Evolutionary conservation across 495 filamentous ascomycete species (phyloP).

Genomic region (Physcia stellaris): DNA sequence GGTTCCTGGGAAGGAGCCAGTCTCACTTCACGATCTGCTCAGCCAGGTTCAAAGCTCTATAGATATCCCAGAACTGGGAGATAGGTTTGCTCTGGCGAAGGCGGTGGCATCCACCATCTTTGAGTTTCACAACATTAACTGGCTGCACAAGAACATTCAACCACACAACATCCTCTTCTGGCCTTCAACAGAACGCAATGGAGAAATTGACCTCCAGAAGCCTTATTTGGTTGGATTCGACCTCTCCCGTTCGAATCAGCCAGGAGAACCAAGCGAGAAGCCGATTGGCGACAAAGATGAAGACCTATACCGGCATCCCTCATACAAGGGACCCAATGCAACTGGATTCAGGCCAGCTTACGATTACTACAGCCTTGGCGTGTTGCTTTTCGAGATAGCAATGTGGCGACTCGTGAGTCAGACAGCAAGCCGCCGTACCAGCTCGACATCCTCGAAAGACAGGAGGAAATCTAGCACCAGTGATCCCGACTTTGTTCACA

Average conservation of each 20-base stretch:
- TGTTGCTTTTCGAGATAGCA: slow-evolving; percentile 21
- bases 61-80: slow-evolving; percentile 16
- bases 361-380: slow-evolving; percentile 23
- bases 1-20: slow-evolving; percentile 4
- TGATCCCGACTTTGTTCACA: too few relatives aligned
- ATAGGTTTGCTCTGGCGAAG: slow-evolving; percentile 19
- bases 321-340: slow-evolving; percentile 11
- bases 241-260: slow-evolving; percentile 16
- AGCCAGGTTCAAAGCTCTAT: background rate
- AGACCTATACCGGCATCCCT: slow-evolving; percentile 25
- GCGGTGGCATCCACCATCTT: slow-evolving; percentile 22
- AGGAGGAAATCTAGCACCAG: too few relatives aligned
- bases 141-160: slow-evolving; percentile 26
- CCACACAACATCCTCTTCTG: slow-evolving; percentile 27
- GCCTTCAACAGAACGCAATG: slow-evolving; percentile 3
- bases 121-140: slow-evolving; percentile 24
- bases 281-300: slow-evolving; percentile 17
- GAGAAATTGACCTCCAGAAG: slow-evolving; percentile 11
- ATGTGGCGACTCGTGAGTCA: slow-evolving; percentile 13
- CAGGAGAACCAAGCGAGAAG: slow-evolving; percentile 17
- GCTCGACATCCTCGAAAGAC: too few relatives aligned
- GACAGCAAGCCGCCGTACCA: too few relatives aligned
- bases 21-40: slow-evolving; percentile 10
- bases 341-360: slow-evolving; percentile 16
- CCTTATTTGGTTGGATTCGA: slow-evolving; percentile 24